Evolutionary conservation across 2,329 filamentous ascomycete genomes (phyloP).

Genomic region (Pseudogymnoascus sp.): DNA sequence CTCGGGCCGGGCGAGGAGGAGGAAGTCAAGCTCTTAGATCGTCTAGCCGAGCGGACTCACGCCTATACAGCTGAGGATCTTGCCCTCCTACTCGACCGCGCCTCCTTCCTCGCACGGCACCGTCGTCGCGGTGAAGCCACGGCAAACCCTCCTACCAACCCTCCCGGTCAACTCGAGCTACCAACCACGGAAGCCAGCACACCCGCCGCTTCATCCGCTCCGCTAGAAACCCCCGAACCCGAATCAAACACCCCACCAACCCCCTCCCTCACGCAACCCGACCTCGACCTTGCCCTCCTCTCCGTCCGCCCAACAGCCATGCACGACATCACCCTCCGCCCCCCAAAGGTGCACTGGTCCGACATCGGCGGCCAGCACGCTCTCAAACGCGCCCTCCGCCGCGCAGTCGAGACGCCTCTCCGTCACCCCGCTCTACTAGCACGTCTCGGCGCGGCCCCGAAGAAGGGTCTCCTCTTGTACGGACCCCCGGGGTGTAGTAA

Average conservation of each 20-base stretch:
- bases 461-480: constrained; percentile 81
- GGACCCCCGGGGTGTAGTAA: constrained; percentile 93
- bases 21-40: constrained; percentile 36
- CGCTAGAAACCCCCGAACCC: neutral
- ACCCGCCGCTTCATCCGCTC: constrained; percentile 6
- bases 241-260: neutral
- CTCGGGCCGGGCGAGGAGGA: constrained; percentile 36
- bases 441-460: constrained; percentile 46
- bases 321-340: constrained; percentile 81
- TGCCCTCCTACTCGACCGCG: constrained; percentile 50
- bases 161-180: constrained; percentile 16
- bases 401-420: constrained; percentile 29
- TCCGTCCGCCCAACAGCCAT: constrained; percentile 75
- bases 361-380: constrained; percentile 80
- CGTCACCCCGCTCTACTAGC: constrained; percentile 43
- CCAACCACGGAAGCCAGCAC: neutral
- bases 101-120: constrained; percentile 32
- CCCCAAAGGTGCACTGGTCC: constrained; percentile 74
- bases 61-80: constrained; percentile 80
- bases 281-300: constrained; percentile 58
- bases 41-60: constrained; percentile 68
- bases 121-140: constrained; percentile 13
- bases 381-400: constrained; percentile 55
- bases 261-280: constrained; percentile 30
- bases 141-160: neutral